A percentile compares a stretch with the other conserved stretches of the same genome.
phyloP scores from a whole-genome alignment of 176 grass and related monocot genomes.

The Oryza officinalis region DNA sequence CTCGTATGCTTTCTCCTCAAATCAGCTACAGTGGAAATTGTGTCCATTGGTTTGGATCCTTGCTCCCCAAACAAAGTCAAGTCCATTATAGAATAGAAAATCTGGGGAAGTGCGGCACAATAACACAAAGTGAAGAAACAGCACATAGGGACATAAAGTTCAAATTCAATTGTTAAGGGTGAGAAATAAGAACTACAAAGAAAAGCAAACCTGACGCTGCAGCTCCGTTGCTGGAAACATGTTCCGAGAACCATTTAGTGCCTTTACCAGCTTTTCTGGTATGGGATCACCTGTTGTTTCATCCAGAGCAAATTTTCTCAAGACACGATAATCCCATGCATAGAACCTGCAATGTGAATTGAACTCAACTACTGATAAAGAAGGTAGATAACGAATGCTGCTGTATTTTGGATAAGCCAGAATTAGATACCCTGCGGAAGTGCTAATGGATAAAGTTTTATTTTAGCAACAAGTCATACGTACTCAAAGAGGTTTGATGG shows the following conservation, averaged over 20 bases:
- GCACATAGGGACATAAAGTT: slow-evolving; percentile 9
- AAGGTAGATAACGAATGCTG: neutral
- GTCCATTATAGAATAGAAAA: slow-evolving; percentile 96
- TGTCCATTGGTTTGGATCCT: slow-evolving; percentile 58
- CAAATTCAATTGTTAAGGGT: neutral
- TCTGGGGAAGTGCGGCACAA: slow-evolving; percentile 34
- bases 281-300: slow-evolving; percentile 82
- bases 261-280: slow-evolving; percentile 79
- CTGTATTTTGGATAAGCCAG: slow-evolving; percentile 12
- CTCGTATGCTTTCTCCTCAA: slow-evolving; percentile 80
- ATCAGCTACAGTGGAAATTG: slow-evolving; percentile 70
- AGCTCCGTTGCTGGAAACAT: slow-evolving; percentile 89
- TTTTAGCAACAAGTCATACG: slow-evolving; percentile 17
- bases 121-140: slow-evolving; percentile 17
- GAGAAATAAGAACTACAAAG: neutral
- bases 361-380: slow-evolving; percentile 21
- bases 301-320: slow-evolving; percentile 83
- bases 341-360: slow-evolving; percentile 60
- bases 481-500: slow-evolving; percentile 98
- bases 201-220: slow-evolving; percentile 73
- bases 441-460: neutral
- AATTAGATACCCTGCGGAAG: slow-evolving; percentile 7
- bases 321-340: slow-evolving; percentile 94
- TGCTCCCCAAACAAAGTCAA: slow-evolving; percentile 87
- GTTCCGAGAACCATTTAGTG: slow-evolving; percentile 74